Base-by-base conservation (phyloP, 768 basidiomycete genomes). In the Mycena metata region DNA sequence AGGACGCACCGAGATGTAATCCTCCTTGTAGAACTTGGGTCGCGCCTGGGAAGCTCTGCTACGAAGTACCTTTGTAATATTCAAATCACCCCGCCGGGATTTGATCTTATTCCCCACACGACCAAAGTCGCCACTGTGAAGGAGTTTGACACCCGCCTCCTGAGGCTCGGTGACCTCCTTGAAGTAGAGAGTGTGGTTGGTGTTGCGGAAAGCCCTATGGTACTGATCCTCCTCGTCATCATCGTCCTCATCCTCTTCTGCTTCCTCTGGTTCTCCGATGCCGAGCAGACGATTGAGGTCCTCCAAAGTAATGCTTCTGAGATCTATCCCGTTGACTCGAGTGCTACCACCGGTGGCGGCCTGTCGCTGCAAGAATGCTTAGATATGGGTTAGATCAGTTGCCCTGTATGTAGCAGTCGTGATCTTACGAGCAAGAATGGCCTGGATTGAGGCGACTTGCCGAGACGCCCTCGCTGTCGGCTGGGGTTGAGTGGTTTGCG, bases 81-180 rank as follows among this genome's bases (percentile, higher is more conserved):
- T 92, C 42, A 74, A 74, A 39, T 81, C 73, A 45, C 83, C 80
- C 33, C 77, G 80, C 50, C 82, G 80, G 36, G 80, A 78, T 69
- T 79, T 82, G 16, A 84, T 75, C 75, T 90, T 90, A 61, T 82
- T 78, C 41, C 82, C 81, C 39, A 93, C 82, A 64, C 86, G 80
- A 19, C 95, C 95, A 77, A 96, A 97, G 60, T 96, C 92, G 51
- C 95, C 95, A 71, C 89, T 85, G 70, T 86, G 85, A 12, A 94
- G 83, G 15, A 97, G 83, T 46, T 86, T 82, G 17, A 89, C 73
- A 3, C 95, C 95, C 36, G 80, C 83, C 57, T 86, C 72, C 76
- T 91, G 86, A 8, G 94, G 91, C 65, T 90, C 85, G 21, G 78
- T 87, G 24, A 85, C 82, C 49, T 51, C 42, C n/a, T n/a, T 77